Conservation (phyloP, 257 asterid genomes). For the Nicotiana undulata region DNA sequence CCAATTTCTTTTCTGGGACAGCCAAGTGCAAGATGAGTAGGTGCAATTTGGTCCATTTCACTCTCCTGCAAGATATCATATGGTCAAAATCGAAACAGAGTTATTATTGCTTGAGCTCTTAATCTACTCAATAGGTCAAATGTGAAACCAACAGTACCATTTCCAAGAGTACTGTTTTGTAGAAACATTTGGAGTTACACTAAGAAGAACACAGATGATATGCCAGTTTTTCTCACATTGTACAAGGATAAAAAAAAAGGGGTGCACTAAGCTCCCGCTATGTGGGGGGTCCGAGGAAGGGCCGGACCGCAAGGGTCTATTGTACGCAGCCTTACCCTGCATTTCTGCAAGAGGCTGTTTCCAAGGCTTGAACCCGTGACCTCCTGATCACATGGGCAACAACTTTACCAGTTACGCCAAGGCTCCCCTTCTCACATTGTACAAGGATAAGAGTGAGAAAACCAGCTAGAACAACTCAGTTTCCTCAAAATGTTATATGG, state of each 20-base stretch:
- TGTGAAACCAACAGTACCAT: not conserved
- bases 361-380: too few relatives aligned
- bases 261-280: too few relatives aligned
- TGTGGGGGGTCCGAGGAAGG: too few relatives aligned
- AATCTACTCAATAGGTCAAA: not conserved
- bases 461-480: not conserved
- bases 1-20: constrained; percentile 18
- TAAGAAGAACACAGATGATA: not conserved
- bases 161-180: not conserved
- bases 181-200: not conserved
- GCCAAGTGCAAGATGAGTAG: constrained; percentile 7
- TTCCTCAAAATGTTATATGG: not conserved
- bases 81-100: not conserved
- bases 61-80: constrained; percentile 17
- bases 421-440: not conserved
- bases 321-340: too few relatives aligned
- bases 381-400: too few relatives aligned
- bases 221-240: not conserved
- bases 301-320: too few relatives aligned
- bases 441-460: not conserved
- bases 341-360: too few relatives aligned
- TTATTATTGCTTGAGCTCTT: not conserved
- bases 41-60: constrained; percentile 1
- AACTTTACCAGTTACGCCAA: too few relatives aligned
- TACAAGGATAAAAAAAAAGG: not conserved